Evolutionary conservation across 805 yeast species (phyloP).

Genomic region (Schizosaccharomyces osmophilus): DNA sequence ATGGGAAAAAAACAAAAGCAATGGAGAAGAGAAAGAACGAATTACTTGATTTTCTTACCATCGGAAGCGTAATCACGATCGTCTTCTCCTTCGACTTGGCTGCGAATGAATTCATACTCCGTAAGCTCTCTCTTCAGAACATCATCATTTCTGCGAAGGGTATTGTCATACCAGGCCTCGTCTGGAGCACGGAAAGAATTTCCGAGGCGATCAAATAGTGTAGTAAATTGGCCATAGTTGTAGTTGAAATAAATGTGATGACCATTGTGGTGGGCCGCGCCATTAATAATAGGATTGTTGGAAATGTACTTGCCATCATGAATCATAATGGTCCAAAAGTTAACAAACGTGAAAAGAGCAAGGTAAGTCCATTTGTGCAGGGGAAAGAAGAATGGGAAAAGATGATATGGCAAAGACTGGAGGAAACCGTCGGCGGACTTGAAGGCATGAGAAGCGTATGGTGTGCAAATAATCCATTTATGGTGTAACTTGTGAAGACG

Average conservation of each 20-base stretch:
- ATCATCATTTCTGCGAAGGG: conserved; percentile 28
- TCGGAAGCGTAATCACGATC: conserved; percentile 5
- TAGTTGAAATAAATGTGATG: conserved; percentile 94
- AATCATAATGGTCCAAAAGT: conserved; percentile 95
- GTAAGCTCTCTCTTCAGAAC: conserved; percentile 49
- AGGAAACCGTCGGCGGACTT: conserved; percentile 87
- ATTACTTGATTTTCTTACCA: not conserved
- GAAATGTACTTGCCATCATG: conserved; percentile 94
- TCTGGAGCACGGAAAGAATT: conserved; percentile 86
- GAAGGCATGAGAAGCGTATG: conserved; percentile 95
- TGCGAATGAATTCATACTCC: conserved; percentile 58
- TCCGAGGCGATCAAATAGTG: conserved; percentile 93
- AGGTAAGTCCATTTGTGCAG: conserved; percentile 70
- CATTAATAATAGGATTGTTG: conserved; percentile 80
- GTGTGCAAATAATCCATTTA: conserved; percentile 96
- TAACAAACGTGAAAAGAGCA: conserved; percentile 69
- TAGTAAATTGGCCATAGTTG: conserved; percentile 94
- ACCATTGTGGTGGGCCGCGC: conserved; percentile 97
- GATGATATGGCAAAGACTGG: conserved; percentile 72
- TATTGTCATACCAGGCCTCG: conserved; percentile 49
- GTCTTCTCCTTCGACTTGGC: conserved; percentile 51
- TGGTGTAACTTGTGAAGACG: conserved; percentile 87
- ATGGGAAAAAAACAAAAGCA: too few relatives aligned
- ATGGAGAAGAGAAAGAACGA: too few relatives aligned
- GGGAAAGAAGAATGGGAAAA: conserved; percentile 80